These are phyloP conservation scores for Tuber umbilicatum DNA, from an alignment of 495 filamentous ascomycete species.

Conservation along the genomic window DNA sequence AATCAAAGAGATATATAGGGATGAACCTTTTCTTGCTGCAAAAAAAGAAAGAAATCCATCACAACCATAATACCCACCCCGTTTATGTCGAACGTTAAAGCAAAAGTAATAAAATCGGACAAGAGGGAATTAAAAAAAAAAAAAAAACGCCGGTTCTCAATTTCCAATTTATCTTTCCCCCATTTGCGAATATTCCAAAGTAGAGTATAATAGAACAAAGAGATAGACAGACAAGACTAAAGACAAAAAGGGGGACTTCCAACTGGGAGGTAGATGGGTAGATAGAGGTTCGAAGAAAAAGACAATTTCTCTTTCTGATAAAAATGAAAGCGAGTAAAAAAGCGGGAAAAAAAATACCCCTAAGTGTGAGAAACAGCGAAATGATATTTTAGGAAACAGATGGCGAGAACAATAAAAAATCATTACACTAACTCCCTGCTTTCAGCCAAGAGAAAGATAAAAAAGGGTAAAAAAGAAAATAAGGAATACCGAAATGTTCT, in stretches of 20 bases:
- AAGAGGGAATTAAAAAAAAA: conserved; percentile 18
- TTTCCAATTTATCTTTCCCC: conserved; percentile 16
- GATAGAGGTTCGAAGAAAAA: neutral
- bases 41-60: conserved; percentile 27
- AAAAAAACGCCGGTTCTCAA: conserved; percentile 20
- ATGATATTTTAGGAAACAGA: conserved; percentile 28
- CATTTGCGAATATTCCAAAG: conserved; percentile 8
- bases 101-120: conserved; percentile 34
- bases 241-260: neutral
- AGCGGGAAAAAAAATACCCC: conserved; percentile 21
- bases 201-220: conserved; percentile 4
- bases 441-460: conserved; percentile 25
- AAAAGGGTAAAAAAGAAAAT: conserved; percentile 26
- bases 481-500: conserved; percentile 24
- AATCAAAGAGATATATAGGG: conserved; percentile 11
- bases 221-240: conserved; percentile 1
- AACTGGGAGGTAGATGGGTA: neutral
- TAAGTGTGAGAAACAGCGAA: conserved; percentile 23
- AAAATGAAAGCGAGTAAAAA: conserved; percentile 16
- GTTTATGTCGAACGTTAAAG: conserved; percentile 41
- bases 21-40: neutral
- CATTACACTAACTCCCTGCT: conserved; percentile 34
- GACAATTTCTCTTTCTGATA: neutral
- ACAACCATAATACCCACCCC: conserved; percentile 37
- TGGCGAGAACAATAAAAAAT: conserved; percentile 25